A percentile compares a stretch with the other conserved stretches of the same genome.
These are phyloP conservation scores for Saitozyma sp. DNA, from an alignment of 768 basidiomycete genomes.

Conservation along the genomic window DNA sequence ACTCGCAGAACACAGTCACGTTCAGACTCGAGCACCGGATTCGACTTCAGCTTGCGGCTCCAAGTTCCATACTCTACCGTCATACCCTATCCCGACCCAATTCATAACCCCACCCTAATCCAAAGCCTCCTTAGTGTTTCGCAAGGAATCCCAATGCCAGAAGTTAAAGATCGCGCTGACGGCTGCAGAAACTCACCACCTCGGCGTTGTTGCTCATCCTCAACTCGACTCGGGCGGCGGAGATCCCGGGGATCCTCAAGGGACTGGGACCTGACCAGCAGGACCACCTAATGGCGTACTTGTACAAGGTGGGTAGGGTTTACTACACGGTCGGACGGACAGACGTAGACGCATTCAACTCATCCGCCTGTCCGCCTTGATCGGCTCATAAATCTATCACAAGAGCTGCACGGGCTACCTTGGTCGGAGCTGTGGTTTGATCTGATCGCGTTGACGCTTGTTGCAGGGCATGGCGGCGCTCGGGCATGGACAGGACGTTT, in stretches of 20 bases:
- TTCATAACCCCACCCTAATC: no score
- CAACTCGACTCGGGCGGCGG: slow-evolving; percentile 88
- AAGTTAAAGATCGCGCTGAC: no score
- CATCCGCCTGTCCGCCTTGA: no score
- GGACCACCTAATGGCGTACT: slow-evolving; percentile 93
- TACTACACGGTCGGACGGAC: neutral
- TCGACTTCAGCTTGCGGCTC: no score
- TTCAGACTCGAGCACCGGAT: neutral
- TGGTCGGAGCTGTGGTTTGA: no score
- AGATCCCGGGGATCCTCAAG: slow-evolving; percentile 75
- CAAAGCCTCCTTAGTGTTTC: neutral
- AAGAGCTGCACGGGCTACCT: no score
- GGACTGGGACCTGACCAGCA: slow-evolving; percentile 56
- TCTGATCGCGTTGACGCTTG: neutral
- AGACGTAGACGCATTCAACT: neutral
- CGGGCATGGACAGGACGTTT: slow-evolving; percentile 62
- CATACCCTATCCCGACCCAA: no score
- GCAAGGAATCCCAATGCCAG: neutral
- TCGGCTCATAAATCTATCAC: no score
- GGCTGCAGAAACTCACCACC: slow-evolving; percentile 68
- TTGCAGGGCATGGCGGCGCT: slow-evolving; percentile 69
- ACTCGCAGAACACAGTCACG: neutral
- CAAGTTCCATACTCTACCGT: no score
- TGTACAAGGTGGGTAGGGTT: slow-evolving; percentile 73
- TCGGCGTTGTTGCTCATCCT: slow-evolving; percentile 81